Base-by-base conservation (phyloP, 225 moss, liverwort and hornwort genomes). In the Ulota crispa region DNA sequence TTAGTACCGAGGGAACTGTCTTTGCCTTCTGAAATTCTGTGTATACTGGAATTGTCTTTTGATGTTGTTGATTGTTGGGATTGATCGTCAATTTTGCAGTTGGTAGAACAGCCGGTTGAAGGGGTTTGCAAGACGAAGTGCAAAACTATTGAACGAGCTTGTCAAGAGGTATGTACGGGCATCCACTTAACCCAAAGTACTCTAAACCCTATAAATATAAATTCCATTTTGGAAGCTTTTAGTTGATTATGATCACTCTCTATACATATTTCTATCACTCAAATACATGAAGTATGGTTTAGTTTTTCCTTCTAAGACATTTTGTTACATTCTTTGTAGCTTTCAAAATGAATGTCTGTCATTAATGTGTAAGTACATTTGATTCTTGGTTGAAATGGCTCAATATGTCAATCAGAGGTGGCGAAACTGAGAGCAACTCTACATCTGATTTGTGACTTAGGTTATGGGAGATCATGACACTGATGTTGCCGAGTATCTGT, bases 381-480 rank as follows among this genome's bases (percentile, higher is more conserved):
- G 47, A 81, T 72, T 74, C 24, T 2, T 42, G 55, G 42, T 31
- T 61, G 41, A 24, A 59, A 23, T n/a, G 37, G 27, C 39, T 50
- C 50, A 50, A 52, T 16, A 47, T 47, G 9, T n/a, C 70, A 23
- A 63, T 70, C 7, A 37, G 43, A 42, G 53, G 47, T 69, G 45
- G 36, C 59, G 47, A 56, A 70, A 28, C 64, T 76, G 64, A 69
- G 23, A 59, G 62, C 14, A 53, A 65, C 64, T 63, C 50, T 50
- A 61, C 37, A 47, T 81, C 27, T 84, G 65, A 82, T 81, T 67
- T 68, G 83, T 41, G 84, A 39, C 41, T 24, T 87, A 96, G 96
- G 96, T 97, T 64, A 95, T 99, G 95, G 98, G 95, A 53, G 95
- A 99, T 83, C 89, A 95, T 80, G 95, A 99, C 87, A 95, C 93